A percentile compares a stretch with the other conserved stretches of the same genome.
Conservation (phyloP, 495 filamentous ascomycete genomes). For the Hypoxylon trugodes region DNA sequence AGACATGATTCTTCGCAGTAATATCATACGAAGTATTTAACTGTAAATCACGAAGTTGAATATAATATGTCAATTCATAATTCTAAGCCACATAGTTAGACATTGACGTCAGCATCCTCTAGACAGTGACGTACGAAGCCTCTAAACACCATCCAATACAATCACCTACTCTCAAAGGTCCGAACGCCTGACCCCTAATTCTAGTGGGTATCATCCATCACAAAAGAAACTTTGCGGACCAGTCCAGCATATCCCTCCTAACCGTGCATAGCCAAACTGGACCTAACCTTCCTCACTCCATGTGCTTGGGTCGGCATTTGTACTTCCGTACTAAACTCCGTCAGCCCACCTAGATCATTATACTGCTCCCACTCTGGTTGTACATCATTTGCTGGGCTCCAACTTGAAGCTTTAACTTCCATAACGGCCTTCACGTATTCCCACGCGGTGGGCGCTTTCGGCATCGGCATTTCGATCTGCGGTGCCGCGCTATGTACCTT, state of each 20-base stretch:
- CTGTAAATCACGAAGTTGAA: no score
- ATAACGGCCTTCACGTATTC: conserved; percentile 33
- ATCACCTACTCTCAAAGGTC: not conserved
- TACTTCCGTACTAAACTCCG: conserved; percentile 12
- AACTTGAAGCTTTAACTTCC: conserved; percentile 34
- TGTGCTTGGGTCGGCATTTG: not conserved
- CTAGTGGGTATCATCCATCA: conserved; percentile 22
- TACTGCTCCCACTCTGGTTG: conserved; percentile 48
- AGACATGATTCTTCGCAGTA: not conserved
- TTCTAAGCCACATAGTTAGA: no score
- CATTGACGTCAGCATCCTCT: no score
- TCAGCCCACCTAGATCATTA: conserved; percentile 45
- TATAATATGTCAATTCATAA: no score
- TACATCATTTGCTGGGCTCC: conserved; percentile 20
- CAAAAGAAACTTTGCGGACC: not conserved
- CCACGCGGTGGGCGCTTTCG: conserved; percentile 31
- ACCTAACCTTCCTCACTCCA: not conserved
- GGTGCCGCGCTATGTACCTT: conserved; percentile 18
- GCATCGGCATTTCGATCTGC: conserved; percentile 35
- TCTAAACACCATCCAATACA: not conserved
- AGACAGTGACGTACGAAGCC: not conserved
- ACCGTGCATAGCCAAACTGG: no score
- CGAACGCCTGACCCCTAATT: conserved; percentile 3
- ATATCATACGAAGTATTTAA: no score
- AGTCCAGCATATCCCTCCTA: not conserved